These are phyloP conservation scores for Mortierella alpina DNA, from an alignment of 192 early-diverging fungal genomes.

Conservation along the genomic window DNA sequence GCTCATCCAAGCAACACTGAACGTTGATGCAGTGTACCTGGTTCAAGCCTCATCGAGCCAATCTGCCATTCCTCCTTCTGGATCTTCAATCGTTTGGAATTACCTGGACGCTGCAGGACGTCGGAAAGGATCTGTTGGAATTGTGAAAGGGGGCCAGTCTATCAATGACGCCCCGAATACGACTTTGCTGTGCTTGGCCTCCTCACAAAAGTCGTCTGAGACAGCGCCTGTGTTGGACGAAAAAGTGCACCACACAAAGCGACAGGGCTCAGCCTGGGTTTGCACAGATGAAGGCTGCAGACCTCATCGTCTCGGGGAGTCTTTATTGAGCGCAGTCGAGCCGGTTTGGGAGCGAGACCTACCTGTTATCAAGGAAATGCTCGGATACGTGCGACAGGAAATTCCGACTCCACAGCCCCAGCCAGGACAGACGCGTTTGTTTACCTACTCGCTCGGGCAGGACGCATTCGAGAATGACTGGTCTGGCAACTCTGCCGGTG, in stretches of 20 bases:
- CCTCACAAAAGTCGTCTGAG: slow-evolving; percentile 28
- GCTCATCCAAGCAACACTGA: slow-evolving; percentile 36
- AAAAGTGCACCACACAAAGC: slow-evolving; percentile 23
- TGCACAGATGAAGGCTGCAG: slow-evolving; percentile 49
- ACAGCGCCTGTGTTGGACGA: slow-evolving; percentile 31
- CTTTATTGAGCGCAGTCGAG: slow-evolving; percentile 31
- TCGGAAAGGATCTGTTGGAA: slow-evolving; percentile 36
- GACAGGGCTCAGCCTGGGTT: slow-evolving; percentile 38
- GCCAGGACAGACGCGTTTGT: slow-evolving; percentile 13
- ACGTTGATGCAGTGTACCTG: slow-evolving; percentile 49
- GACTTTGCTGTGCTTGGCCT: slow-evolving; percentile 16
- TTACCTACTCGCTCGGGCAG: slow-evolving; percentile 14
- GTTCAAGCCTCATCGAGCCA: slow-evolving; percentile 34
- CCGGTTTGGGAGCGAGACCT: slow-evolving; percentile 39
- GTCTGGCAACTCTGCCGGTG: slow-evolving; percentile 15
- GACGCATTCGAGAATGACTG: slow-evolving; percentile 37
- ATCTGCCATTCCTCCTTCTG: slow-evolving; percentile 22
- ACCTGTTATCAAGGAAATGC: slow-evolving; percentile 42
- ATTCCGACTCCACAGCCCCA: not conserved
- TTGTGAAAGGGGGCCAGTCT: slow-evolving; percentile 26
- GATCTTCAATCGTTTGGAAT: slow-evolving; percentile 40
- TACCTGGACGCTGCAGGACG: slow-evolving; percentile 38
- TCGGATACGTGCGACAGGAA: slow-evolving; percentile 44
- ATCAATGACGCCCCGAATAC: slow-evolving; percentile 16
- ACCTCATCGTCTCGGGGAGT: slow-evolving; percentile 39